Percentiles rank a stretch among this genome's conserved stretches.
These are phyloP conservation scores for Scolecobasidium constrictum DNA, from an alignment of 2,329 filamentous ascomycete species.

Conservation along the genomic window DNA sequence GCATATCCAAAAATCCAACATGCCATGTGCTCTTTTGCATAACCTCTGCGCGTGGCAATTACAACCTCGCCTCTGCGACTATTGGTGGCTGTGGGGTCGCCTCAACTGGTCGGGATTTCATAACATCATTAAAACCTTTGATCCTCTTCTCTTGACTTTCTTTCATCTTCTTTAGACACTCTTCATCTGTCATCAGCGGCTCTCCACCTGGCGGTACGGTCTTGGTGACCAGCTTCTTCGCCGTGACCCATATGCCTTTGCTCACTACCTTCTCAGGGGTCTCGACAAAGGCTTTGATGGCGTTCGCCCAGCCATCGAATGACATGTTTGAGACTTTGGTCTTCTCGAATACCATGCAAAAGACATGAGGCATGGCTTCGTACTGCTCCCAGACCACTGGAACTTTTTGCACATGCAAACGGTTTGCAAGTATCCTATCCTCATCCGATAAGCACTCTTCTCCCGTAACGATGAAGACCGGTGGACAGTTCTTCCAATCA, in stretches of 20 bases:
- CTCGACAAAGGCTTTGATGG: slow-evolving; percentile 21
- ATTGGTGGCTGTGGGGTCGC: no score
- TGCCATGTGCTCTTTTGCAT: no score
- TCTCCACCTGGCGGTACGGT: slow-evolving; percentile 19
- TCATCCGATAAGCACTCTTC: slow-evolving; percentile 65
- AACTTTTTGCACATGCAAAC: slow-evolving; percentile 47
- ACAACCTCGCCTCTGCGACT: no score
- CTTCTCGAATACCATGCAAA: slow-evolving; percentile 32
- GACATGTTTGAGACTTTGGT: slow-evolving; percentile 20
- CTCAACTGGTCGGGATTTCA: slow-evolving; percentile 8
- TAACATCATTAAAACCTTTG: slow-evolving; percentile 1
- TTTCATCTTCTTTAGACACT: slow-evolving; percentile 21
- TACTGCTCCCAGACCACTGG: slow-evolving; percentile 58
- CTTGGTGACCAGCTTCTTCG: slow-evolving; percentile 20
- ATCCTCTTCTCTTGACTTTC: slow-evolving; percentile 11
- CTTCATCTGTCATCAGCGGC: slow-evolving; percentile 20
- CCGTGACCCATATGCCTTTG: slow-evolving; percentile 18
- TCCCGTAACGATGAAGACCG: slow-evolving; percentile 57
- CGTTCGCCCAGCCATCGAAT: slow-evolving; percentile 25
- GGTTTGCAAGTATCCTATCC: slow-evolving; percentile 46
- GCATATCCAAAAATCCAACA: no score
- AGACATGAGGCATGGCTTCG: slow-evolving; percentile 73
- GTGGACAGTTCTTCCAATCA: slow-evolving; percentile 53
- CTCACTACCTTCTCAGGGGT: slow-evolving; percentile 14
- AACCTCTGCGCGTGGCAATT: no score